Conservation (phyloP, 169 alveolate species). For the Ichthyophthirius multifiliis region DNA sequence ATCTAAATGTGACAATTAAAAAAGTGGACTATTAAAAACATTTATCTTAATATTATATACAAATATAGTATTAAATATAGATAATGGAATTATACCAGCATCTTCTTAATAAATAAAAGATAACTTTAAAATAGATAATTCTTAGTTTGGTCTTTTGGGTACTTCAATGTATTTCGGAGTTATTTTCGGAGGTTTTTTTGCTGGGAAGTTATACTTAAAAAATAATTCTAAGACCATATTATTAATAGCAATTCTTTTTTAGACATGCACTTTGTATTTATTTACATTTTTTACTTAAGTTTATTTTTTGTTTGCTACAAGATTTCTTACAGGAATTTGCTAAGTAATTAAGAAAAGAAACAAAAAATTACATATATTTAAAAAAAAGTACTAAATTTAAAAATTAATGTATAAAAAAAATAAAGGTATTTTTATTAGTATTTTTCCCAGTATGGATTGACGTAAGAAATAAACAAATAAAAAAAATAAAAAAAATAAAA, state of each 20-base stretch:
- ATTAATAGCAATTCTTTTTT: conserved; percentile 41
- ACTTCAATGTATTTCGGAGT: conserved; percentile 56
- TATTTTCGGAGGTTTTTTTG: conserved; percentile 52
- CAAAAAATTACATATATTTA: too few relatives aligned
- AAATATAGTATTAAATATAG: conserved; percentile 60
- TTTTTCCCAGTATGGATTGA: conserved; percentile 85
- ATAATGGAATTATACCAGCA: conserved; percentile 76
- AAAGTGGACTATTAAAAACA: too few relatives aligned
- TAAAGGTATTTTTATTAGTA: conserved; percentile 67
- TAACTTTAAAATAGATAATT: conserved; percentile 56
- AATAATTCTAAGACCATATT: conserved; percentile 28
- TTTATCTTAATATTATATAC: too few relatives aligned
- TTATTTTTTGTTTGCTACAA: not conserved
- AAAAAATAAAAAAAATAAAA: too few relatives aligned
- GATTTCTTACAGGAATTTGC: conserved; percentile 33
- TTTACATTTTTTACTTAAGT: conserved; percentile 27
- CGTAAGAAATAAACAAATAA: not conserved
- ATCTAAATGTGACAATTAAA: too few relatives aligned
- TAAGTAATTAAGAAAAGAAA: too few relatives aligned
- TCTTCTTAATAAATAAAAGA: conserved; percentile 46
- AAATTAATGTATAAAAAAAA: too few relatives aligned
- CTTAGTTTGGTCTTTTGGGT: conserved; percentile 75
- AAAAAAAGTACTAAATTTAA: too few relatives aligned
- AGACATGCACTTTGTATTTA: conserved; percentile 10
- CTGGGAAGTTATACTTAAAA: conserved; percentile 54